Percentiles rank a stretch among this genome's conserved stretches.
Conservation (phyloP, 768 basidiomycete genomes). For the Favolaschia claudopus region DNA sequence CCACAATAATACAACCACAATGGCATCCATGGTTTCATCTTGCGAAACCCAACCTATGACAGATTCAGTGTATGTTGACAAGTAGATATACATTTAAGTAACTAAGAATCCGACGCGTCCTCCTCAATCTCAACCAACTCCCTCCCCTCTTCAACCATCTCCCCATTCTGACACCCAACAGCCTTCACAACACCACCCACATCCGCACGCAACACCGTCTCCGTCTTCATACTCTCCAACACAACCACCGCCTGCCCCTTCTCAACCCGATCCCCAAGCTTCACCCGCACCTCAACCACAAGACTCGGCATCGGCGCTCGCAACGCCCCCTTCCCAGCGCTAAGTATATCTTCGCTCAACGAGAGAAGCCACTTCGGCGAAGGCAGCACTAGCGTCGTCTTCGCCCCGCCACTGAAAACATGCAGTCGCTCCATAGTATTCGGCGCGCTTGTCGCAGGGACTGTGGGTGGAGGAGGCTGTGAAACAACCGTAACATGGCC, state of each 20-base stretch:
- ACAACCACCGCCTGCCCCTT: constrained; percentile 84
- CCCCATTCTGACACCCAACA: constrained; percentile 82
- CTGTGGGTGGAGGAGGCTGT: constrained; percentile 62
- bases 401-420: constrained; percentile 69
- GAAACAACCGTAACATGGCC: constrained; percentile 76
- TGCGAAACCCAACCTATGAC: too few relatives aligned
- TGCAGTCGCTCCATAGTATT: constrained; percentile 79
- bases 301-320: constrained; percentile 94
- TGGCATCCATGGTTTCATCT: too few relatives aligned
- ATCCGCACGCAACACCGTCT: constrained; percentile 83
- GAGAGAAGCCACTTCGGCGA: constrained; percentile 76
- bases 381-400: constrained; percentile 71
- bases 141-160: constrained; percentile 90
- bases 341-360: constrained; percentile 65
- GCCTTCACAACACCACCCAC: constrained; percentile 71
- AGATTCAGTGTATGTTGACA: too few relatives aligned
- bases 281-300: constrained; percentile 87
- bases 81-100: too few relatives aligned
- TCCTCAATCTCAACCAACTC: constrained; percentile 77
- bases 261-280: constrained; percentile 78
- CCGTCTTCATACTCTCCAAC: constrained; percentile 98
- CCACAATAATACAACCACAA: too few relatives aligned
- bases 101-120: too few relatives aligned
- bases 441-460: constrained; percentile 61
- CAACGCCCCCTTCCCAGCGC: constrained; percentile 67